Evolutionary conservation across 441 rosid genomes (phyloP).

Genomic region (Populus hybrid): DNA sequence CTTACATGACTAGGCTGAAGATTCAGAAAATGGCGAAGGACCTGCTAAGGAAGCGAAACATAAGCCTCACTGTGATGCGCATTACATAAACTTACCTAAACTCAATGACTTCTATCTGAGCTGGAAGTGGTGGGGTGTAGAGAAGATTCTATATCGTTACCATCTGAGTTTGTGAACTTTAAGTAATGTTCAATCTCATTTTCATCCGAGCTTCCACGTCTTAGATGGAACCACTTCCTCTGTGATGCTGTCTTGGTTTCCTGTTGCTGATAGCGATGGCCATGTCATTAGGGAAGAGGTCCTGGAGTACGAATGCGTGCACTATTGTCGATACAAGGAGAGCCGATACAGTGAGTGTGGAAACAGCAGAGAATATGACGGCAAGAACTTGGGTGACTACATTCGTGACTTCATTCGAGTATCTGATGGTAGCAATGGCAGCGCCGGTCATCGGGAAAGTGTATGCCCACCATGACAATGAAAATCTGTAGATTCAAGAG

Average conservation of each 20-base stretch:
- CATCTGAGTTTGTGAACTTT: conserved; percentile 32
- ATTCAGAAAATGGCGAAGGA: conserved; percentile 22
- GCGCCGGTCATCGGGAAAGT: conserved; percentile 92
- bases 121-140: conserved; percentile 2
- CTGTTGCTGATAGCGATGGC: conserved; percentile 77
- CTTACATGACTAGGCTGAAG: conserved; percentile 30
- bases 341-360: conserved; percentile 55
- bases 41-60: not conserved
- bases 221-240: conserved; percentile 43
- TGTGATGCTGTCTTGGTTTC: conserved; percentile 37
- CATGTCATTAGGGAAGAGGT: conserved; percentile 88
- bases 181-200: conserved; percentile 45
- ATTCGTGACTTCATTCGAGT: conserved; percentile 54
- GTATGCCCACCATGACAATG: conserved; percentile 95
- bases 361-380: conserved; percentile 34
- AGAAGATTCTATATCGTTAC: conserved; percentile 48
- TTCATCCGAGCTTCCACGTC: conserved; percentile 36
- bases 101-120: not conserved
- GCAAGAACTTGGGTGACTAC: conserved; percentile 47
- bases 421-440: conserved; percentile 70
- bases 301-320: conserved; percentile 62
- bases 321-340: conserved; percentile 54
- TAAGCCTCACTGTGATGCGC: not conserved
- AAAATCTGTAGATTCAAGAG: conserved; percentile 46
- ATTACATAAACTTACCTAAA: not conserved